Percentiles rank a stretch among this genome's conserved stretches.
These are phyloP conservation scores for Colletotrichum sp. DNA, from an alignment of 2,329 filamentous ascomycete genomes.

Conservation along the genomic window DNA sequence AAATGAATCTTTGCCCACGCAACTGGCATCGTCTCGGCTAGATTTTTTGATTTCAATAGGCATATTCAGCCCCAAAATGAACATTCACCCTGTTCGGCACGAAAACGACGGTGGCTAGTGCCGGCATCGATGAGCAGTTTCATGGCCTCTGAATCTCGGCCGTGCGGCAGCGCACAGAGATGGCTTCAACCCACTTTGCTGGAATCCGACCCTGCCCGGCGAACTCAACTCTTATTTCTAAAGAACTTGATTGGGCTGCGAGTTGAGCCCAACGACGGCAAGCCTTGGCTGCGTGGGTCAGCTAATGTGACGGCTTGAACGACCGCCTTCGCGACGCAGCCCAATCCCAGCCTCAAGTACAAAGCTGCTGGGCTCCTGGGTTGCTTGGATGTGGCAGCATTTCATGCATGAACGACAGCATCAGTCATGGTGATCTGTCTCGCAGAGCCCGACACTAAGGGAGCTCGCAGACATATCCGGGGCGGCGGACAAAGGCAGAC, in stretches of 20 bases:
- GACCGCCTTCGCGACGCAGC: not conserved
- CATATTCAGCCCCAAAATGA: not conserved
- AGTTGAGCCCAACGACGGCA: not conserved
- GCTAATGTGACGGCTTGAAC: not conserved
- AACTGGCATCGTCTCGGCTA: not conserved
- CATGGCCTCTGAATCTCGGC: not conserved
- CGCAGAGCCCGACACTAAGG: not conserved
- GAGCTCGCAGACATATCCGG: not conserved
- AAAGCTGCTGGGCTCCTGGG: not conserved
- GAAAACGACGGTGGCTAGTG: not conserved
- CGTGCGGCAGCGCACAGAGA: constrained; percentile 17
- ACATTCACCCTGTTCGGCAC: not conserved
- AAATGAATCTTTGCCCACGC: not conserved
- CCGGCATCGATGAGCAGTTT: not conserved
- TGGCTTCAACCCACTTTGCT: not conserved
- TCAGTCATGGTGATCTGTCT: not conserved
- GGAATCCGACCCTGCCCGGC: not conserved
- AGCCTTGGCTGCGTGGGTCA: not conserved
- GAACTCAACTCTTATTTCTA: not conserved
- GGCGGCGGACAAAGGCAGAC: not conserved
- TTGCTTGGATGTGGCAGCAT: not conserved
- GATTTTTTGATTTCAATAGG: not conserved
- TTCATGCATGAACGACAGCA: not conserved
- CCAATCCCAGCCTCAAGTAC: not conserved
- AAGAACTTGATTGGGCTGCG: not conserved